These are phyloP conservation scores for Claviceps sp. DNA, from an alignment of 2,329 filamentous ascomycete genomes.

Conservation along the genomic window DNA sequence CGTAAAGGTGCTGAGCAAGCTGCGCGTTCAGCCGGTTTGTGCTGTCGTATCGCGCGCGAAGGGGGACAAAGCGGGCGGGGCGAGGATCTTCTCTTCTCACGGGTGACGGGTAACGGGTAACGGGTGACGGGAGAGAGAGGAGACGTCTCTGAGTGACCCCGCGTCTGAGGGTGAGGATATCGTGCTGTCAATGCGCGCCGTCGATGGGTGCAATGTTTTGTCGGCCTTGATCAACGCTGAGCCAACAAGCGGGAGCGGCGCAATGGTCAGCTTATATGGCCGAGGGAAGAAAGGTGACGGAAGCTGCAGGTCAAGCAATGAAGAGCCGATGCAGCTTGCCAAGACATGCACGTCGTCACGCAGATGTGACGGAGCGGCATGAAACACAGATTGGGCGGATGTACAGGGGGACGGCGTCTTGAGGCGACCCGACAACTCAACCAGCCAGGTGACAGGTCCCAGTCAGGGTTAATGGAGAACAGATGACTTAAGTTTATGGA, in stretches of 20 bases:
- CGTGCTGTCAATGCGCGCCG: background rate
- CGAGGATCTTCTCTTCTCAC: no score
- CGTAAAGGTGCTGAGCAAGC: background rate
- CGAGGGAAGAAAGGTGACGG: background rate
- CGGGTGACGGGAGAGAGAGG: no score
- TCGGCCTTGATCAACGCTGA: background rate
- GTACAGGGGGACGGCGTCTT: background rate
- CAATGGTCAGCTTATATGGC: background rate
- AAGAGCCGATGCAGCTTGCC: background rate
- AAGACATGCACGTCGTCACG: background rate
- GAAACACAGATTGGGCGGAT: conserved; percentile 1
- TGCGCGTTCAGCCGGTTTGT: background rate
- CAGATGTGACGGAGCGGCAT: background rate
- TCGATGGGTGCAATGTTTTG: no score
- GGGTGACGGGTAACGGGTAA: no score
- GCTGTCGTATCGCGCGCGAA: background rate
- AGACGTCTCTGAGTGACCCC: background rate
- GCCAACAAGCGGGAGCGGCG: background rate
- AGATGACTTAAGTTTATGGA: background rate
- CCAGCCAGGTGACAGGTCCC: background rate
- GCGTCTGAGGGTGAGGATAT: no score
- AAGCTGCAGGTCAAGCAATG: background rate
- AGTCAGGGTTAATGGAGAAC: background rate
- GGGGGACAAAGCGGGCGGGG: no score
- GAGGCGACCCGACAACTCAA: background rate